These are phyloP conservation scores for Hanseniaspora lindneri DNA, from an alignment of 805 yeast species.

Conservation along the genomic window DNA sequence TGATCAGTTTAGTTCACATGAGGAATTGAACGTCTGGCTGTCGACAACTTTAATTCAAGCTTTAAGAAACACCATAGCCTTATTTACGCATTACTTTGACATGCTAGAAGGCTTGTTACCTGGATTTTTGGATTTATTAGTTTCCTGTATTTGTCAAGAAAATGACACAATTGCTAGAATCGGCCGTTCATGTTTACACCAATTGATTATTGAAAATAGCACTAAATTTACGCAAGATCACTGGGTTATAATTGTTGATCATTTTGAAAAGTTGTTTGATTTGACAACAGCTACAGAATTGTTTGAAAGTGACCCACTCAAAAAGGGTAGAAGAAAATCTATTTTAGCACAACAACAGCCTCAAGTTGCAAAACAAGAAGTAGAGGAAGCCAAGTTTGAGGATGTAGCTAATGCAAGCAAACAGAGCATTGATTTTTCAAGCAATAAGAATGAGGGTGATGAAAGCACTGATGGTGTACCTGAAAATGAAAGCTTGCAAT, in stretches of 20 bases:
- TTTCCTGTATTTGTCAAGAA: conserved; percentile 88
- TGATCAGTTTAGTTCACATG: conserved; percentile 55
- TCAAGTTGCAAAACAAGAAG: conserved; percentile 14
- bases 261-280: conserved; percentile 60
- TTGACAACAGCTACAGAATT: conserved; percentile 79
- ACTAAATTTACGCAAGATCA: conserved; percentile 49
- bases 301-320: conserved; percentile 42
- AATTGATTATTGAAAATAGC: conserved; percentile 65
- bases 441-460: conserved; percentile 19
- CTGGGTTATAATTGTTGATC: conserved; percentile 60
- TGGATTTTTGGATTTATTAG: conserved; percentile 64
- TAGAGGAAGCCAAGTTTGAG: conserved; percentile 25
- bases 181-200: conserved; percentile 80
- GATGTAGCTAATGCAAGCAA: conserved; percentile 28
- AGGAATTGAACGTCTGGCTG: conserved; percentile 87
- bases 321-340: conserved; percentile 24
- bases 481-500: conserved; percentile 14
- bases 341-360: conserved; percentile 8
- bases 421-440: conserved; percentile 27
- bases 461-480: conserved; percentile 8
- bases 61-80: conserved; percentile 68
- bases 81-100: conserved; percentile 73
- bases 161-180: conserved; percentile 93
- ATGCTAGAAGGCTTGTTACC: conserved; percentile 61
- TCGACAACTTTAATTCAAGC: conserved; percentile 96